These are phyloP conservation scores for Chaetothyriales sp. DNA, from an alignment of 2,329 filamentous ascomycete genomes.

Conservation along the genomic window DNA sequence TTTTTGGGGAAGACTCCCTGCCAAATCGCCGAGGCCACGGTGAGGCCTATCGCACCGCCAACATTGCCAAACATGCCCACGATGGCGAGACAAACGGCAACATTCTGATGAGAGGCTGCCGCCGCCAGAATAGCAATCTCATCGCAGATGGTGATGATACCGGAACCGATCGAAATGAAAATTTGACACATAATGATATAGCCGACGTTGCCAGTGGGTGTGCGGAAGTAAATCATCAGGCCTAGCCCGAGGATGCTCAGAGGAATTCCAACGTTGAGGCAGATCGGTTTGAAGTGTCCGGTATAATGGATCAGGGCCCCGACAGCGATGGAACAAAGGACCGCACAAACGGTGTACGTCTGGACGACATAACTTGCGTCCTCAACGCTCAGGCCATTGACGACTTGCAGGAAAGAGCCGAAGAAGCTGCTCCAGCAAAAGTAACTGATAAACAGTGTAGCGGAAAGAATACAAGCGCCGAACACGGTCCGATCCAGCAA, in stretches of 20 bases:
- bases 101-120: constrained; percentile 36
- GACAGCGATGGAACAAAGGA: constrained; percentile 31
- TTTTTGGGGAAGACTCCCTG: constrained; percentile 33
- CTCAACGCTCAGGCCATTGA: constrained; percentile 29
- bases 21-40: constrained; percentile 45
- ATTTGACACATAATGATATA: constrained; percentile 42
- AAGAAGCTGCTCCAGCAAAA: background rate
- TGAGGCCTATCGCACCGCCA: constrained; percentile 37
- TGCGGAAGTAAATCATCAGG: constrained; percentile 39
- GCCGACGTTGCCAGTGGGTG: constrained; percentile 30
- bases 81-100: constrained; percentile 33
- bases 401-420: constrained; percentile 25
- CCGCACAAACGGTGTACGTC: constrained; percentile 36
- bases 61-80: constrained; percentile 38
- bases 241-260: constrained; percentile 35
- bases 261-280: constrained; percentile 35
- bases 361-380: constrained; percentile 31
- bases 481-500: constrained; percentile 15
- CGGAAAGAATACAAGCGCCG: constrained; percentile 4
- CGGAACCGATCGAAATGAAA: constrained; percentile 38
- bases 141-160: constrained; percentile 34
- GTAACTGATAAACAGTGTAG: background rate
- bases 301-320: constrained; percentile 33
- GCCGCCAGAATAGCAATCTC: constrained; percentile 23
- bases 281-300: constrained; percentile 36